phyloP scores from a whole-genome alignment of 495 filamentous ascomycete genomes.

The Aspergillus funiculosus region DNA sequence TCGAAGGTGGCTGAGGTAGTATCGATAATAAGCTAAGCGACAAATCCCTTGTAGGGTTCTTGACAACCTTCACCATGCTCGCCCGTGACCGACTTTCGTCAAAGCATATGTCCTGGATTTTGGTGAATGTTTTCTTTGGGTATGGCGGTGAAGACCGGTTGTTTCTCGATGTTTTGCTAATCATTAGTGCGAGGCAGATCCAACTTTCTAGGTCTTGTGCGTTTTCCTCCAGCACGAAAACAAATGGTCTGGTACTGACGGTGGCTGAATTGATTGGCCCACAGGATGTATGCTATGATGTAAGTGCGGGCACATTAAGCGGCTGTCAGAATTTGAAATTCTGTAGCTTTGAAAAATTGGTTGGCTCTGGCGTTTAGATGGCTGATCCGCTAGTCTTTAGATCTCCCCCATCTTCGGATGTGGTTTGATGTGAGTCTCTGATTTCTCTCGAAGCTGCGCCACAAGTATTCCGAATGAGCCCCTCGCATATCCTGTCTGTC shows the following conservation, averaged over 20 bases:
- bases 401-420: constrained; percentile 46
- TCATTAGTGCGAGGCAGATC: constrained; percentile 48
- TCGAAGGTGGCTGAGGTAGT: constrained; percentile 8
- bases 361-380: constrained; percentile 40
- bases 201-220: constrained; percentile 73
- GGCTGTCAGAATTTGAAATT: constrained; percentile 32
- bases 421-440: constrained; percentile 37
- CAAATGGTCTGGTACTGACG: constrained; percentile 26
- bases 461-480: constrained; percentile 14
- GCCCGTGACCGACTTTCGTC: constrained; percentile 70
- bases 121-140: constrained; percentile 78
- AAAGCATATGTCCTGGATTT: constrained; percentile 74
- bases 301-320: constrained; percentile 31
- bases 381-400: constrained; percentile 40
- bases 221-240: constrained; percentile 28
- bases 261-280: constrained; percentile 47
- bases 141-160: constrained; percentile 39
- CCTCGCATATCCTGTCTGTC: constrained; percentile 33
- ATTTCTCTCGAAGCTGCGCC: constrained; percentile 23
- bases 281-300: constrained; percentile 47
- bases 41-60: constrained; percentile 57
- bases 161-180: constrained; percentile 26
- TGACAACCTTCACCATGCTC: constrained; percentile 87
- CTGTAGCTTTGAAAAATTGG: constrained; percentile 33
- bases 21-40: no score